Evolutionary conservation across 2,329 filamentous ascomycete species (phyloP), one percentile per base, ranked within the genome.

Genomic region (Akanthomyces uredinophilus): DNA sequence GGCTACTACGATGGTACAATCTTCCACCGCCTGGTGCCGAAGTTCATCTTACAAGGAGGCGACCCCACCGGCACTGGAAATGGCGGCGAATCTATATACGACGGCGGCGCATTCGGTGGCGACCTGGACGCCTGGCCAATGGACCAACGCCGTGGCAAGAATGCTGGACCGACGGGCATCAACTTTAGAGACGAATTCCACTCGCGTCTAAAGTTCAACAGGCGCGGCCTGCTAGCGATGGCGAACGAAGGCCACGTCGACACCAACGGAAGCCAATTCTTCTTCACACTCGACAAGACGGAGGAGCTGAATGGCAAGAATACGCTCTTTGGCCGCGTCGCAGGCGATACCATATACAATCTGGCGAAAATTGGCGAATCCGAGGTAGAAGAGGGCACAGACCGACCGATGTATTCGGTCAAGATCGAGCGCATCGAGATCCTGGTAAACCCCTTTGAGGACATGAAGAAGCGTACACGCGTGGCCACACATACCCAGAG

Each of bases 181-280:
- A 83, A 84, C 65, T 88, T 88, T 72, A 86, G 81, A 66, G 94
- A 98, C 78, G 95, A 99, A 73, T 89, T 97, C 67, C 94, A 98
- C 75, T 92, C 89, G 68, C 84, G 95, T 37, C 80, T 99, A 67
- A 96, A 96, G 74, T 98, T 95, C 80, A 98, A 96, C 69, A 83
- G 95, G 53, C 83, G 95, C 64, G 95, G 95, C 0, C 77, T 98
- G 68, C 77, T 99, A 68, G 95, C 91, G n/a, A 97, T 98, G 92
- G 95, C 95, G 32, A 98, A 98, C 74, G 89, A 90, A 64, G 88
- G 92, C 51, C 79, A 78, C 57, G 83, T 84, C 35, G 82, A 93
- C 70, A 90, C 90, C 60, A 98, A 98, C 77, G 91, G 92, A 39
- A 96, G 92, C 74, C 95, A 99, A 75, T 98, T 98, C 81, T 99